These are phyloP conservation scores for Rosa persica DNA, from an alignment of 306 rosid genomes.

Conservation along the genomic window DNA sequence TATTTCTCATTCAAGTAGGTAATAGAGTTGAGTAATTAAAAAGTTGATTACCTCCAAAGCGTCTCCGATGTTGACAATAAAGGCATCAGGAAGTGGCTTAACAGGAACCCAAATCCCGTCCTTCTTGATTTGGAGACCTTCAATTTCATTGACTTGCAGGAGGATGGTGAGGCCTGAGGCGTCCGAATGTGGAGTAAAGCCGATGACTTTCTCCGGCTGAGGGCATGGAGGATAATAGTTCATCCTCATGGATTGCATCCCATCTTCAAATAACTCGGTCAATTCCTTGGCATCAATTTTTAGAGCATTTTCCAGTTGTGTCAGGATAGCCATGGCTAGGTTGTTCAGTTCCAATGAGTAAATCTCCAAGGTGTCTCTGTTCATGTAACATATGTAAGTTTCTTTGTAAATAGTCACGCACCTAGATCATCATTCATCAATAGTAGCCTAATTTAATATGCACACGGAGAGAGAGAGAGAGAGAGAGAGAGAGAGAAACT, in stretches of 20 bases:
- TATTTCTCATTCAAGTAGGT: background rate
- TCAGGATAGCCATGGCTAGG: constrained; percentile 13
- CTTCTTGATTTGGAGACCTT: constrained; percentile 37
- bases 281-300: constrained; percentile 28
- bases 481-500: constrained; percentile 31
- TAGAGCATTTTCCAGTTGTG: constrained; percentile 34
- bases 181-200: constrained; percentile 47
- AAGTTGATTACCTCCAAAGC: constrained; percentile 28
- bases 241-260: constrained; percentile 37
- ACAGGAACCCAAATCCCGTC: constrained; percentile 40
- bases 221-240: constrained; percentile 57
- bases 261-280: constrained; percentile 26
- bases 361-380: constrained; percentile 44
- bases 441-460: too few relatives aligned
- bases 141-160: constrained; percentile 34
- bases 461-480: background rate
- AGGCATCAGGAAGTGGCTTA: constrained; percentile 27
- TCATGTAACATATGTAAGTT: background rate
- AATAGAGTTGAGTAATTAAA: background rate
- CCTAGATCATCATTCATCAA: too few relatives aligned
- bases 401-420: background rate
- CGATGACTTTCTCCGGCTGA: constrained; percentile 40
- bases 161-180: constrained; percentile 35
- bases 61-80: constrained; percentile 36
- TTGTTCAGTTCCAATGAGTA: constrained; percentile 32